A percentile compares a stretch with the other conserved stretches of the same genome.
phyloP scores from a whole-genome alignment of 352 stramenopile species.

The Pythium guiyangense region DNA sequence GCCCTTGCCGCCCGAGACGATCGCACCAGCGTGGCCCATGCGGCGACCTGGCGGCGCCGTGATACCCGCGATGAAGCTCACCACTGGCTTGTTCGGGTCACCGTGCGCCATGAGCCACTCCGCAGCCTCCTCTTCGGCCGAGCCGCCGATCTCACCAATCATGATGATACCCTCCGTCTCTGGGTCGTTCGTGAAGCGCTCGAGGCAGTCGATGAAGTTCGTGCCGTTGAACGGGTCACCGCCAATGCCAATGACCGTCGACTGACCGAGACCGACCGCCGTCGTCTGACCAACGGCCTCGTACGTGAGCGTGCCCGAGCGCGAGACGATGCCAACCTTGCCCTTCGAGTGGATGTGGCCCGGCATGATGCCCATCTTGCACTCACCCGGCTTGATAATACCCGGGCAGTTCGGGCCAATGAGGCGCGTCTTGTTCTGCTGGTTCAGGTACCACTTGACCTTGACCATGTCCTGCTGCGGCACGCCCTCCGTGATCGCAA shows the following conservation, averaged over 20 bases:
- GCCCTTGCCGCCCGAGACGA: constrained; percentile 98
- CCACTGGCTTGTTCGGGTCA: constrained; percentile 98
- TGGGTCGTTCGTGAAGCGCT: constrained; percentile 99
- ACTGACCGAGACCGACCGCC: constrained; percentile 94
- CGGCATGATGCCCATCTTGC: constrained; percentile 99
- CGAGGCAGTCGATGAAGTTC: constrained; percentile 99
- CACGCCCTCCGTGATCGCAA: constrained; percentile 99
- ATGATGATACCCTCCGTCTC: constrained; percentile 99
- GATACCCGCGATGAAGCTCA: constrained; percentile 99
- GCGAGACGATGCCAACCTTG: constrained; percentile 99
- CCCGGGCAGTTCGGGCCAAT: constrained; percentile 99
- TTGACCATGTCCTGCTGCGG: constrained; percentile 99
- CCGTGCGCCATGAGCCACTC: constrained; percentile 98
- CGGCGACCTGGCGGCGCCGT: constrained; percentile 97
- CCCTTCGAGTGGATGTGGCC: constrained; percentile 98
- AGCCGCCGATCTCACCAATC: constrained; percentile 99
- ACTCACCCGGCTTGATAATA: constrained; percentile 99
- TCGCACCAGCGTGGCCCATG: constrained; percentile 99
- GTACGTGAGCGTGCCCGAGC: constrained; percentile 98
- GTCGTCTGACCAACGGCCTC: constrained; percentile 99
- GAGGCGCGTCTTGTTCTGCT: constrained; percentile 93
- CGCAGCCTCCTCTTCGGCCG: constrained; percentile 97
- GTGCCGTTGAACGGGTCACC: constrained; percentile 99
- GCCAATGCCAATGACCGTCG: constrained; percentile 99
- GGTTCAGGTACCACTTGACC: constrained; percentile 94